Base-by-base conservation (phyloP, 352 stramenopile species). In the Thraustochytrium sp. region DNA sequence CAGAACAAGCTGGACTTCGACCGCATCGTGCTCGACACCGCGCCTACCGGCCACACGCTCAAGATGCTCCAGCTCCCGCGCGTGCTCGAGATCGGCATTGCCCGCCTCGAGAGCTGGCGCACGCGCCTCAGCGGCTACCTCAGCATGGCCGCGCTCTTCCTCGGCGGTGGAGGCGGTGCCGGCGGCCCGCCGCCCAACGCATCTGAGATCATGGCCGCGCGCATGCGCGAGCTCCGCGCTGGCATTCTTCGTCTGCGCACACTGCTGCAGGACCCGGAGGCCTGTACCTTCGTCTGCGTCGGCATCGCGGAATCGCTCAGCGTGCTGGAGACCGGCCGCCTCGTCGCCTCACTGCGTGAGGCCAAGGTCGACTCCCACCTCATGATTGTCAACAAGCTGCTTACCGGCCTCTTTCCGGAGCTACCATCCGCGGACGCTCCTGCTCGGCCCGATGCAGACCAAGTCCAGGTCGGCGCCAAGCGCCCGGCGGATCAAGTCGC, bases 21-120 rank as follows among this genome's bases (percentile, higher is more conserved):
- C 80, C 76, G 93, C 54, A 21, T 63, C 36, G 88, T 96, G 13
- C 76, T 96, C 29, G 92, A 96, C 84, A 96, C 92, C 9, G 92
- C 92, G n/a, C 92, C 91, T 0, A 94, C 91, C 26, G 92, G 92
- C 40, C 92, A 95, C 85, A 95, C 92, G 0, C 84, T 96, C 3
- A 82, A 92, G 54, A 87, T 96, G 59, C 86, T 96, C 40, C 85
- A 88, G 63, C 86, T 95, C 46, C 92, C 92, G 23, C 86, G 91
- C 82, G 94, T 96, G 77, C 87, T 95, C 26, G 90, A 94, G 85
- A 88, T 61, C 11, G 75, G 75, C 31, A 80, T 84, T 26, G 23
- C 51, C 21, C 42, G 49, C 8, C 56, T 84, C 37, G 56, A 84
- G 1, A 44, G 26, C 11, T 84, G 75, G 75, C 34, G 82, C 21